These are phyloP conservation scores for Russula foetens DNA, from an alignment of 768 basidiomycete species.

Conservation along the genomic window DNA sequence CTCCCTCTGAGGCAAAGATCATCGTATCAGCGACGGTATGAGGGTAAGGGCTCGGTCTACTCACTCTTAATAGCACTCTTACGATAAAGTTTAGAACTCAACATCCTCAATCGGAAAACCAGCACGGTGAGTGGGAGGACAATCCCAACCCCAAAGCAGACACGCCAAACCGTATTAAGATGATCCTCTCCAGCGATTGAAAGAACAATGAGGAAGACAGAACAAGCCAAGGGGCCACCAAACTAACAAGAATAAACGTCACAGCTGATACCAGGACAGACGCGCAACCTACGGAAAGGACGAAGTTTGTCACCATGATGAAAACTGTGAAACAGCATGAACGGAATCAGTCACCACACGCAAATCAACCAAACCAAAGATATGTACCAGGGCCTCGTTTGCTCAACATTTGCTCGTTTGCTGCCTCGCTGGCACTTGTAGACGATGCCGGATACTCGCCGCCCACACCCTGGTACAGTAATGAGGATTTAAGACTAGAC, in stretches of 20 bases:
- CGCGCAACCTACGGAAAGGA: slow-evolving; percentile 41
- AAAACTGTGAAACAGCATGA: slow-evolving; percentile 38
- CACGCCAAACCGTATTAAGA: slow-evolving; percentile 58
- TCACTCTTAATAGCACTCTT: slow-evolving; percentile 58
- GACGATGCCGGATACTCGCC: slow-evolving; percentile 74
- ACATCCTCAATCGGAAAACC: slow-evolving; percentile 64
- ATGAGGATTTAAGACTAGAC: not conserved
- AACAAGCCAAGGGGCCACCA: slow-evolving; percentile 58
- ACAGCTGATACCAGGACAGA: not conserved
- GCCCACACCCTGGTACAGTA: slow-evolving; percentile 49
- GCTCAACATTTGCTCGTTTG: slow-evolving; percentile 57
- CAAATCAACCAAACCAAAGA: not conserved
- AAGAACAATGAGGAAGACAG: slow-evolving; percentile 59
- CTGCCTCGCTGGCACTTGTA: slow-evolving; percentile 60
- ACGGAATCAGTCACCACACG: not conserved
- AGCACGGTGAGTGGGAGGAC: slow-evolving; percentile 59
- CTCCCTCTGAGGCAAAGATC: slow-evolving; percentile 30
- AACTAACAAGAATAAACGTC: slow-evolving; percentile 32
- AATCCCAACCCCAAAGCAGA: slow-evolving; percentile 57
- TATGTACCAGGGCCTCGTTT: slow-evolving; percentile 52
- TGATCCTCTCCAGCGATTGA: slow-evolving; percentile 57
- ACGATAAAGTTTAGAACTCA: slow-evolving; percentile 55
- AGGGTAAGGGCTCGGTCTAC: slow-evolving; percentile 8
- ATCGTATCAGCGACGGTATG: not conserved
- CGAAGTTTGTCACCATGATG: slow-evolving; percentile 70